Conservation (phyloP, 2,329 filamentous ascomycete species). For the Pezizomycotina sp. region DNA sequence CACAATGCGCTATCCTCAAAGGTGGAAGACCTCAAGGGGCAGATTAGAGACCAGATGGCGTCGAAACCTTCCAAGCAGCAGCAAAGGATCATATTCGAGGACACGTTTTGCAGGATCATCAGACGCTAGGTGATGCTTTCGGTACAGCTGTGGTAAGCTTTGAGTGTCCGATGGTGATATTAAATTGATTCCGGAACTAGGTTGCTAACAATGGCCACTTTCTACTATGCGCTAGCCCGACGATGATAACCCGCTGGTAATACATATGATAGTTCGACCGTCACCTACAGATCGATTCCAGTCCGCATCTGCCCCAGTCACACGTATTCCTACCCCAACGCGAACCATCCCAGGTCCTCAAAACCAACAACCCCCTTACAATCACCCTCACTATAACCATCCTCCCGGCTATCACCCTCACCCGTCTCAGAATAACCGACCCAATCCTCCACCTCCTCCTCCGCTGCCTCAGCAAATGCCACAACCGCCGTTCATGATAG, state of each 20-base stretch:
- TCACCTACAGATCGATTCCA: too few species aligned
- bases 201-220: background rate
- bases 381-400: too few species aligned
- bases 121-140: conserved; percentile 12
- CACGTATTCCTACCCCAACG: too few species aligned
- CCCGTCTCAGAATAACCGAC: too few species aligned
- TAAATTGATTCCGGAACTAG: background rate
- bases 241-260: background rate
- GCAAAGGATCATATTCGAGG: conserved; percentile 20
- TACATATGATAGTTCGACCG: conserved; percentile 11
- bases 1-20: conserved; percentile 14
- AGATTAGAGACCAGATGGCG: conserved; percentile 14
- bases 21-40: conserved; percentile 18
- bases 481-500: too few species aligned
- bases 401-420: too few species aligned
- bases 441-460: too few species aligned
- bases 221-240: background rate
- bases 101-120: conserved; percentile 16
- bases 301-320: too few species aligned
- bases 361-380: too few species aligned
- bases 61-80: conserved; percentile 15
- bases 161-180: conserved; percentile 3
- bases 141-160: conserved; percentile 11
- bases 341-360: too few species aligned
- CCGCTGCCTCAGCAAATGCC: too few species aligned